Conservation (phyloP, 2,329 filamentous ascomycete species). For the Didymella pomorum region DNA sequence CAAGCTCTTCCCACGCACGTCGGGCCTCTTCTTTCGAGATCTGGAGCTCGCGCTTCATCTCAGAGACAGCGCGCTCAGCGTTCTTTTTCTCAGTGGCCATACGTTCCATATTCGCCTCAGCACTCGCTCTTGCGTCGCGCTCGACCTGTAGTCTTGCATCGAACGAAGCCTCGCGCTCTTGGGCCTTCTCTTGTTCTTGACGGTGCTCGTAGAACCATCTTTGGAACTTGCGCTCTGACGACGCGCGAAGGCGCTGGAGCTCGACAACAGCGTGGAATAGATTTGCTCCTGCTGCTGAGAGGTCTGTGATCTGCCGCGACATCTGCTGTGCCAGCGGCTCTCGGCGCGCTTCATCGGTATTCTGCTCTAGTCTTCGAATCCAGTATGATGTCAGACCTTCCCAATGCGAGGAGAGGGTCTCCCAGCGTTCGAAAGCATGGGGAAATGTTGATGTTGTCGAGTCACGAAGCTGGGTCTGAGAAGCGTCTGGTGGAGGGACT, state of each 20-base stretch:
- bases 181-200: constrained; percentile 82
- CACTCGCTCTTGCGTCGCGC: constrained; percentile 72
- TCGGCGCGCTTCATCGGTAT: constrained; percentile 81
- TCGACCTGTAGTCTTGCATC: constrained; percentile 78
- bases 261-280: constrained; percentile 98
- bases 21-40: constrained; percentile 97
- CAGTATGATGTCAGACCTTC: constrained; percentile 97
- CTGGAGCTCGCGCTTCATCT: constrained; percentile 90
- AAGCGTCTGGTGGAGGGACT: constrained; percentile 35
- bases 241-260: constrained; percentile 89
- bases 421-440: constrained; percentile 97
- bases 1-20: constrained; percentile 96
- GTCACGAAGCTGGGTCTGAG: constrained; percentile 44
- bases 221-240: constrained; percentile 96
- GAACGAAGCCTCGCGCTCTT: constrained; percentile 83
- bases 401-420: constrained; percentile 96
- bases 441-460: constrained; percentile 75
- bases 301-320: constrained; percentile 90
- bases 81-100: constrained; percentile 73
- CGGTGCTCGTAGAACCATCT: constrained; percentile 98
- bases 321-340: constrained; percentile 88
- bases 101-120: constrained; percentile 70
- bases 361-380: constrained; percentile 91
- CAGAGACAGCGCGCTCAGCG: constrained; percentile 79
- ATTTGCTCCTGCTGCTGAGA: constrained; percentile 97